Evolutionary conservation across 306 rosid species (phyloP), one percentile per base, ranked within the genome.

Genomic region (Dalbergia cochinchinensis): DNA sequence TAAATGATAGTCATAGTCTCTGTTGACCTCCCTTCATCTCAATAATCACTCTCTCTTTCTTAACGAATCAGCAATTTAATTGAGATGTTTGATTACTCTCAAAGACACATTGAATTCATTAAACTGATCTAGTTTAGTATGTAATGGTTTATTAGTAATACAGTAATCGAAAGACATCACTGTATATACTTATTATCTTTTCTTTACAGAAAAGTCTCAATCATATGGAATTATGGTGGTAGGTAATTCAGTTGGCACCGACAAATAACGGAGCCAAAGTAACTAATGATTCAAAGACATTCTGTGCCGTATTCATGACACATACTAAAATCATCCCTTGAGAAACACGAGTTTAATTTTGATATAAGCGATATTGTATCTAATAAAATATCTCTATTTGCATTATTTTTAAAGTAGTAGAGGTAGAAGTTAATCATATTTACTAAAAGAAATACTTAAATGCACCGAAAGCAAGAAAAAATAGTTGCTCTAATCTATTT

Each of bases 211-310:
- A 70, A 84, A 57, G 85, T 80, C 65, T 65, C 73, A 48, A 81
- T 77, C 70, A 66, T 39, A 42, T 14, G 18, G 5, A 0, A 37
- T 26, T 26, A 13, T 20, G 59, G 69, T 66, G 85, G 83, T 80
- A 85, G 77, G 88, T 81, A 77, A 72, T 85, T 85, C 83, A 15
- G 88, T 85, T 81, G 80, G 72, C 73, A 65, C 58, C 33, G 22
- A 59, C 61, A 22, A 33, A 39, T 47, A 71, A 80, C 77, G 26
- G 57, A 64, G 62, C 58, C 19, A 79, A 74, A 69, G 58, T 11
- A 11, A 16, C 10, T 48, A 57, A 71, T 48, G 35, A 77, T 73
- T 78, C 47, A 48, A 47, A 59, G 13, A 1, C 61, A 60, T 63
- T 58, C 69, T 73, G 63, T 73, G 73, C 79, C 22, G 39, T 26